These are phyloP conservation scores for Grosmannia huntii DNA, from an alignment of 2,329 filamentous ascomycete genomes.

Conservation along the genomic window DNA sequence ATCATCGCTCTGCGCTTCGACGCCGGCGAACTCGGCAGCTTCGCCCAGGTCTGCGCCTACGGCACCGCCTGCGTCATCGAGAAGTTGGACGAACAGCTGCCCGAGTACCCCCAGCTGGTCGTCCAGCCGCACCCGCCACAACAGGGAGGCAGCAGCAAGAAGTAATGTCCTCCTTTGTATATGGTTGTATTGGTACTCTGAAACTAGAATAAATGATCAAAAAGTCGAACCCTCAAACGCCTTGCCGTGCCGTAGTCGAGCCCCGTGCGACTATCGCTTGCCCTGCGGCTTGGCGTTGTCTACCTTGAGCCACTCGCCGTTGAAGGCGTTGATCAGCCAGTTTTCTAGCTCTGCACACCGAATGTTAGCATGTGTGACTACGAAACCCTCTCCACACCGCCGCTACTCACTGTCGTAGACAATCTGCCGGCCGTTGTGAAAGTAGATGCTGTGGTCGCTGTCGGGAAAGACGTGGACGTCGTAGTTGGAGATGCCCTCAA, in stretches of 20 bases:
- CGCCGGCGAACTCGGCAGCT: constrained; percentile 38
- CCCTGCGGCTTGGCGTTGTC: constrained; percentile 33
- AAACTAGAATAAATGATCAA: not conserved
- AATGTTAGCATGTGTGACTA: constrained; percentile 8
- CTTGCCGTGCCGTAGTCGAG: not conserved
- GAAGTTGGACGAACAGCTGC: constrained; percentile 29
- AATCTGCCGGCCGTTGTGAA: constrained; percentile 82
- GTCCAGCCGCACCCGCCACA: not conserved
- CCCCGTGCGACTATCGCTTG: not conserved
- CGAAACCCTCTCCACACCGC: not conserved
- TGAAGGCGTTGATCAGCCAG: constrained; percentile 96
- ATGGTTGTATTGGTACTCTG: not conserved
- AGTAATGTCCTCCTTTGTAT: not conserved
- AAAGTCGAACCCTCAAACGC: not conserved
- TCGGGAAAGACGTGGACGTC: constrained; percentile 96
- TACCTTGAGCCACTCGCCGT: constrained; percentile 76
- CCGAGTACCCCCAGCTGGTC: constrained; percentile 16
- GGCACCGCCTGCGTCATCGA: constrained; percentile 46
- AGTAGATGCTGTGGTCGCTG: constrained; percentile 87
- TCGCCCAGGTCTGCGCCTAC: constrained; percentile 47
- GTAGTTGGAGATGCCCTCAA: constrained; percentile 77
- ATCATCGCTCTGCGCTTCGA: constrained; percentile 48
- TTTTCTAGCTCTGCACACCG: constrained; percentile 55
- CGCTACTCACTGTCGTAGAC: constrained; percentile 76
- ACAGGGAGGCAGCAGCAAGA: not conserved